These are phyloP conservation scores for Aphanomyces euteiches DNA, from an alignment of 352 stramenopile species.

Conservation along the genomic window DNA sequence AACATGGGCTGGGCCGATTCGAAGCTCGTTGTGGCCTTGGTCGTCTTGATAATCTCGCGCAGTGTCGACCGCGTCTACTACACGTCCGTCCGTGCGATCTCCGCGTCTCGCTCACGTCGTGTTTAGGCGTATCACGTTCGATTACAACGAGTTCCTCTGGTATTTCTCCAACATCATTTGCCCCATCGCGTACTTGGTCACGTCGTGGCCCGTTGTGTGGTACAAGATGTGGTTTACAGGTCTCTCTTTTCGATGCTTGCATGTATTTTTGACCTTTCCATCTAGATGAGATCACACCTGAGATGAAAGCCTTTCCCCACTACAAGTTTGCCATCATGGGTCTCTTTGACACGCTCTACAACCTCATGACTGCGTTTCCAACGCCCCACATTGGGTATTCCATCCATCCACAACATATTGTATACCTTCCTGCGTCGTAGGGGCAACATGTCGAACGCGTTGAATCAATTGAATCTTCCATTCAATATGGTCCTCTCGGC, in stretches of 20 bases:
- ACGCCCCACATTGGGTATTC: slow-evolving; percentile 31
- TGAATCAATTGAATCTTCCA: slow-evolving; percentile 32
- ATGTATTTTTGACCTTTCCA: background rate
- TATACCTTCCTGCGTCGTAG: background rate
- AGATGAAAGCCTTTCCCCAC: slow-evolving; percentile 32
- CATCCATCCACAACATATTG: background rate
- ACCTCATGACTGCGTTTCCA: slow-evolving; percentile 32
- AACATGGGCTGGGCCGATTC: slow-evolving; percentile 24
- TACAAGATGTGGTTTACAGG: slow-evolving; percentile 26
- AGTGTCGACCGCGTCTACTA: slow-evolving; percentile 30
- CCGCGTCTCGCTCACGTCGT: background rate
- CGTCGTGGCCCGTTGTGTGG: slow-evolving; percentile 33
- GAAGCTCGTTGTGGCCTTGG: slow-evolving; percentile 19
- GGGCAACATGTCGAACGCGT: slow-evolving; percentile 30
- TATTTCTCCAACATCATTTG: slow-evolving; percentile 35
- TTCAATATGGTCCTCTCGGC: slow-evolving; percentile 34
- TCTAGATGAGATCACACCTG: slow-evolving; percentile 31
- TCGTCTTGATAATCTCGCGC: slow-evolving; percentile 25
- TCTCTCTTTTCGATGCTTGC: background rate
- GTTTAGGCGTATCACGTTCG: slow-evolving; percentile 30
- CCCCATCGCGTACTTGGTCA: slow-evolving; percentile 34
- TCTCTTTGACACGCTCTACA: slow-evolving; percentile 36
- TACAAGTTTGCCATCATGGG: slow-evolving; percentile 36
- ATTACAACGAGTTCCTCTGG: slow-evolving; percentile 32
- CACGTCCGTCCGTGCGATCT: slow-evolving; percentile 5